Evolutionary conservation across 2,329 filamentous ascomycete genomes (phyloP), one percentile per base, ranked within the genome.

Genomic region (Trichoderma semiorbis): DNA sequence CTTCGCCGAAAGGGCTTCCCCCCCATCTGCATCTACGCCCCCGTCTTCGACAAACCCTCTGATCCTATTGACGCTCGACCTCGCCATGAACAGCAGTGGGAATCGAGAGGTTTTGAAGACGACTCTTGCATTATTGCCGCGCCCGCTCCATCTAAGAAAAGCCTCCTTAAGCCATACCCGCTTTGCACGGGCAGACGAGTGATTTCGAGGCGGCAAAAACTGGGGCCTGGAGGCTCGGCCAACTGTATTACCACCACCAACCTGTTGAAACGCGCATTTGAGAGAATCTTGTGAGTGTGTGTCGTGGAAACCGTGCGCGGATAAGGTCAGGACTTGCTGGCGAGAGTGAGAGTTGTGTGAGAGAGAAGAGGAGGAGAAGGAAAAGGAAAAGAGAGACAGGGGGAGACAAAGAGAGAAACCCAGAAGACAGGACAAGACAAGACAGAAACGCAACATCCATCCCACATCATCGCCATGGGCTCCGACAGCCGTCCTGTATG

Each of bases 401-500:
- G 16, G 26, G 1, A 43, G 43, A n/a, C n/a, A 16, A 24, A 30
- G 24, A 57, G 64, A 30, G 32, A 39, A 26, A 32, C 16, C 12
- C 3, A 32, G 11, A 24, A 3, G 39, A 50, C 28, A 53, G 2
- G 39, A 5, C 36, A 64, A 39, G 7, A 3, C 36, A 39, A 39
- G 21, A 65, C 24, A 50, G 39, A 21, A 50, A 34, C 39, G 32
- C 64, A 10, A 8, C 32, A 28, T 18, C 36, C 36, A 43, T 36
- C 34, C 34, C 34, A 36, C 34, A 36, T 36, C 34, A 36, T 67
- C 68, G 21, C 66, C 57, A 79, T 79, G 78, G 78, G 77, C 69
- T 73, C 76, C 68, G 77, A 79, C 26, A 76, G 73, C 65, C 74
- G 77, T 30, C 76, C 78, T 28, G 79, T 80, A 24, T 81, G 80